Evolutionary conservation across 148 eudicot species (phyloP).

Genomic region (Diospyros kaki): DNA sequence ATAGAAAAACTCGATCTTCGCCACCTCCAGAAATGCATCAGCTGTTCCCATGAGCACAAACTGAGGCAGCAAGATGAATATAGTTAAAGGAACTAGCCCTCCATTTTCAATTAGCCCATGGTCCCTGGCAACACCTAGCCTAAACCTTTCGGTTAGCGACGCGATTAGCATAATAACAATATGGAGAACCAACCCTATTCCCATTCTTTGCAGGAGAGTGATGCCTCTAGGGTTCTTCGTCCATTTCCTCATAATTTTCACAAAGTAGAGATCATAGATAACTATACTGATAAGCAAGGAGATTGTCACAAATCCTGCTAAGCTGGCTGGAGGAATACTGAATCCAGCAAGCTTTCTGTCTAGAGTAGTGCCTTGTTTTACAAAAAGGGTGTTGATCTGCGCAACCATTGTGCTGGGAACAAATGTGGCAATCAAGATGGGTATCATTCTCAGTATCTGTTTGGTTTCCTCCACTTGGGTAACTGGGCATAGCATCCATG

Average conservation of each 20-base stretch:
- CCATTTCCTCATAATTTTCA: constrained; percentile 3
- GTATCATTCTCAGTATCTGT: constrained; percentile 20
- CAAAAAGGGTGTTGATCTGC: constrained; percentile 22
- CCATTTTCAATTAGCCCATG: constrained; percentile 12
- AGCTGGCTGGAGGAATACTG: constrained; percentile 16
- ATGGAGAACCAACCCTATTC: constrained; percentile 21
- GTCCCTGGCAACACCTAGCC: constrained; percentile 18
- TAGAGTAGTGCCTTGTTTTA: constrained; percentile 26
- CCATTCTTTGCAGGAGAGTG: constrained; percentile 27
- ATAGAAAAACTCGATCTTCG: constrained; percentile 12
- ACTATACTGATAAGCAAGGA: constrained; percentile 15
- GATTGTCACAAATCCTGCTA: constrained; percentile 15
- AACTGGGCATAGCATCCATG: constrained; percentile 21
- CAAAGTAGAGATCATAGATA: constrained; percentile 16
- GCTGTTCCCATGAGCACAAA: constrained; percentile 16
- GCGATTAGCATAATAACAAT: constrained; percentile 16
- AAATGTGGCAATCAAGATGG: constrained; percentile 15
- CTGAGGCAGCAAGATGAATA: constrained; percentile 15
- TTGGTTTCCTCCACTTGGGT: constrained; percentile 26
- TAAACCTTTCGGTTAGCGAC: constrained; percentile 11
- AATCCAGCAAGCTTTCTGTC: constrained; percentile 7
- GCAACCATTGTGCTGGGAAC: constrained; percentile 18
- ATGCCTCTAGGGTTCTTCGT: constrained; percentile 28
- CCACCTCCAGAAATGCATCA: constrained; percentile 1
- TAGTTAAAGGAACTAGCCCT: constrained; percentile 1